A percentile compares a stretch with the other conserved stretches of the same genome.
phyloP scores from a whole-genome alignment of 164 flowering plant genomes.

The Annona squamosa region DNA sequence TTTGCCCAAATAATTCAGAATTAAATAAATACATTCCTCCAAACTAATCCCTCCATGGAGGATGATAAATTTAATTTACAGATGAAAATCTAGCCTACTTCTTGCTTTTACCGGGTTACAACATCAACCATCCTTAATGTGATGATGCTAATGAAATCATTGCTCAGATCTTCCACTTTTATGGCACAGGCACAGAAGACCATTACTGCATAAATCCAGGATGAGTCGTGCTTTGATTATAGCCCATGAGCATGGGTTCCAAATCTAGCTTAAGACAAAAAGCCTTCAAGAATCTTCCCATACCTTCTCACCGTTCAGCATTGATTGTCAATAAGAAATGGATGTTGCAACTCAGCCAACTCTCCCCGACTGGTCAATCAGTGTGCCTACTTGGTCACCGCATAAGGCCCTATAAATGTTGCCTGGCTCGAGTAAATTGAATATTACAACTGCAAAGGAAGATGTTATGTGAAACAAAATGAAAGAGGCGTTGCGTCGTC shows the following conservation, averaged over 20 bases:
- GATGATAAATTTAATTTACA: not conserved
- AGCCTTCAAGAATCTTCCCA: not conserved
- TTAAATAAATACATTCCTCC: not conserved
- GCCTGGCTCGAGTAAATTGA: constrained; percentile 80
- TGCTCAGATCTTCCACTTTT: not conserved
- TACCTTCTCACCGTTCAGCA: not conserved
- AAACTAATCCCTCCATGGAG: not conserved
- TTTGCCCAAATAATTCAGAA: not conserved
- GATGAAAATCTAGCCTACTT: not conserved
- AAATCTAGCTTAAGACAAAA: not conserved
- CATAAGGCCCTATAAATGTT: constrained; percentile 89
- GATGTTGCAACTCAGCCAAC: constrained; percentile 26
- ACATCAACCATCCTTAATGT: not conserved
- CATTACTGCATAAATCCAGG: not conserved
- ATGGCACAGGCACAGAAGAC: too few species aligned
- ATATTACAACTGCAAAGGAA: constrained; percentile 56
- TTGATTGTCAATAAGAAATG: not conserved
- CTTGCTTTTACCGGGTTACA: not conserved
- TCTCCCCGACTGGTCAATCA: constrained; percentile 71
- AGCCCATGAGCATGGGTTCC: not conserved
- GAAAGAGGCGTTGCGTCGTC: not conserved
- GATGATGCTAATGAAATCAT: not conserved
- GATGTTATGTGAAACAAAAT: not conserved
- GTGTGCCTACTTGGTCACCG: constrained; percentile 82
- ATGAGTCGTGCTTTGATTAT: not conserved